These are phyloP conservation scores for Fusarium albidum DNA, from an alignment of 2,329 filamentous ascomycete species.

Conservation along the genomic window DNA sequence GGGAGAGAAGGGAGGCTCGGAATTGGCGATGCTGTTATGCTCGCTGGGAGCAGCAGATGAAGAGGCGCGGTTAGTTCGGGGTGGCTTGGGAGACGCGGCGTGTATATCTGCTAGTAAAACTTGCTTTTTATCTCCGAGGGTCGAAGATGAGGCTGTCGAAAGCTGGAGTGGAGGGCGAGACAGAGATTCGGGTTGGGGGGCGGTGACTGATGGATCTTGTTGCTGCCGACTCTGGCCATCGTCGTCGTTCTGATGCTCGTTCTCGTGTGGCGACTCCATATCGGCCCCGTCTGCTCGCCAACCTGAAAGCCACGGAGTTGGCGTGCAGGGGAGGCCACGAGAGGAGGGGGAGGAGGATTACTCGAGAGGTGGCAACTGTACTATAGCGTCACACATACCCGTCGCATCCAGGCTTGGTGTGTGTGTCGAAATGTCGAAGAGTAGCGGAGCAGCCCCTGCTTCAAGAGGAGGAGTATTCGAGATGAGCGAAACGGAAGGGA, in stretches of 20 bases:
- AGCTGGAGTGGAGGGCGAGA: slow-evolving; percentile 16
- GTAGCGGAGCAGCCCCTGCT: not conserved
- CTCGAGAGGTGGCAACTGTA: slow-evolving; percentile 19
- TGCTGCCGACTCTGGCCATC: slow-evolving; percentile 7
- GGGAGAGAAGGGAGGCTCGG: slow-evolving; percentile 47
- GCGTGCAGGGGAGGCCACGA: slow-evolving; percentile 7
- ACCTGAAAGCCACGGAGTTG: slow-evolving; percentile 28
- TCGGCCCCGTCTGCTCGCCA: slow-evolving; percentile 20
- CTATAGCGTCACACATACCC: slow-evolving; percentile 36
- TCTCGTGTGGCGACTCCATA: slow-evolving; percentile 36
- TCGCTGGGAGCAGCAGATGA: slow-evolving; percentile 32
- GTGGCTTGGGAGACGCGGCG: slow-evolving; percentile 6
- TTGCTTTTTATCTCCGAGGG: slow-evolving; percentile 8
- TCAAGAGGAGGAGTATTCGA: not conserved
- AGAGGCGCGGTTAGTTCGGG: slow-evolving; percentile 17
- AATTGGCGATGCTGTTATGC: slow-evolving; percentile 25
- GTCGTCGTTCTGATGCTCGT: slow-evolving; percentile 11
- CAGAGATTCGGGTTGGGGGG: not conserved
- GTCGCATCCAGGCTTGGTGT: slow-evolving; percentile 6
- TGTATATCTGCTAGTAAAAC: slow-evolving; percentile 8
- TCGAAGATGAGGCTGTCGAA: slow-evolving; percentile 24
- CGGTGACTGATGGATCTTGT: slow-evolving; percentile 5
- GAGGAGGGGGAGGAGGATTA: slow-evolving; percentile 12
- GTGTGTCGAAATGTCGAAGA: not conserved
- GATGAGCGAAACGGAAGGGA: not conserved